A percentile compares a stretch with the other conserved stretches of the same genome.
Evolutionary conservation across 75 land plant genomes (phyloP).

Genomic region (Chamaecyparis obtusa): DNA sequence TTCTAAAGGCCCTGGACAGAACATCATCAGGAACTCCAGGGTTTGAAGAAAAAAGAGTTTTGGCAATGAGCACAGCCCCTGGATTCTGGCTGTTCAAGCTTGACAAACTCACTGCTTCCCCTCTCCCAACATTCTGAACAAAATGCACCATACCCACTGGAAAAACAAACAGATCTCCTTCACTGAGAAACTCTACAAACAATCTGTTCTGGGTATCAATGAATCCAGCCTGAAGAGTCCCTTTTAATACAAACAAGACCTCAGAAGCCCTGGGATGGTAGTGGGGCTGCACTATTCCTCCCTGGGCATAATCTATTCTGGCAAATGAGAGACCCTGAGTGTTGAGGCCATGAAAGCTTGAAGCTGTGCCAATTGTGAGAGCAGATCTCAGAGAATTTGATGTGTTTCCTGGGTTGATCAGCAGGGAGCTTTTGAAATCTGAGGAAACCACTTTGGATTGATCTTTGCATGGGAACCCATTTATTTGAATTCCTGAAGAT

Average conservation of each 20-base stretch:
- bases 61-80: constrained; percentile 6
- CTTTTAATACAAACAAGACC: constrained; percentile 15
- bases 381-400: constrained; percentile 28
- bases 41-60: constrained; percentile 2
- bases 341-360: constrained; percentile 27
- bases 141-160: constrained; percentile 34
- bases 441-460: constrained; percentile 15
- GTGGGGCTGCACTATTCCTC: constrained; percentile 28
- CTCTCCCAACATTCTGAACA: constrained; percentile 13
- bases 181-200: constrained; percentile 11
- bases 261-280: constrained; percentile 30
- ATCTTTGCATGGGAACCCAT: constrained; percentile 50
- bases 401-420: constrained; percentile 26
- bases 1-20: background rate
- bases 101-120: constrained; percentile 5
- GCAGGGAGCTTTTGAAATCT: constrained; percentile 19
- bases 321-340: constrained; percentile 26
- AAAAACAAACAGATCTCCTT: constrained; percentile 30
- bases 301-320: constrained; percentile 14
- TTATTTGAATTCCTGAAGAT: constrained; percentile 13
- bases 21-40: constrained; percentile 13
- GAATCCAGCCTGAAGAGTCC: constrained; percentile 26
- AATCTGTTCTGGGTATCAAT: constrained; percentile 16
- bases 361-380: constrained; percentile 17
- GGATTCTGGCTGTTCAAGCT: constrained; percentile 31